Evolutionary conservation across 176 grass and related monocot species (phyloP), one percentile per base, ranked within the genome.

Genomic region (Hsuehochloa calcarea): DNA sequence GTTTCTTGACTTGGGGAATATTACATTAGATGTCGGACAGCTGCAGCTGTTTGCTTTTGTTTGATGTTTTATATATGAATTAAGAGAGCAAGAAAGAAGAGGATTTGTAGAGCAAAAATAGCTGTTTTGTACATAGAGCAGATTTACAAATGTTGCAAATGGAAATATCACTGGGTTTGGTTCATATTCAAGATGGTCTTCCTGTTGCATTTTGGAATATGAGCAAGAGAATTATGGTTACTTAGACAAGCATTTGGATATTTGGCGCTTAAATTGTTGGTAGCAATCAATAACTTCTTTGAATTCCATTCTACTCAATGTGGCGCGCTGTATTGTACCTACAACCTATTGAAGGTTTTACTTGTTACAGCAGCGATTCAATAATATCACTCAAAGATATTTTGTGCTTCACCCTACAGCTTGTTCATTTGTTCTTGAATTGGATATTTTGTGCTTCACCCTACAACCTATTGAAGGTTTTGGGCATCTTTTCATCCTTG

Each of bases 41-140:
- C 22, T 20, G 34, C 40, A 74, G 19, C 29, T 78, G 11, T 69
- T 78, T 85, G 47, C 45, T 67, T 76, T 75, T 66, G 62, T 56
- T 77, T 68, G 14, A 45, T 77, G 49, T 70, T 65, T 77, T 56
- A 23, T 68, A 14, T 54, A 29, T 35, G 17, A 29, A 23, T 68
- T 38, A 67, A 78, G 38, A 58, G 31, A 71, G 49, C 15, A 60
- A 60, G 15, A 29, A 77, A 52, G 39, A 68, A 43, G 49, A 16
- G 37, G 17, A 46, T 59, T 77, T 56, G 47, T 68, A 68, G 62
- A 77, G 47, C 23, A 16, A 27, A 77, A 77, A 58, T 58, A 68
- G 45, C 19, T 74, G 25, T 6, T 52, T 77, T 85, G 72, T 85
- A 85, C 62, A 77, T 68, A 51, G 11, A 68, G 62, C 83, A 45